phyloP scores from a whole-genome alignment of 495 filamentous ascomycete genomes.

The Hyaloscypha bicolor region DNA sequence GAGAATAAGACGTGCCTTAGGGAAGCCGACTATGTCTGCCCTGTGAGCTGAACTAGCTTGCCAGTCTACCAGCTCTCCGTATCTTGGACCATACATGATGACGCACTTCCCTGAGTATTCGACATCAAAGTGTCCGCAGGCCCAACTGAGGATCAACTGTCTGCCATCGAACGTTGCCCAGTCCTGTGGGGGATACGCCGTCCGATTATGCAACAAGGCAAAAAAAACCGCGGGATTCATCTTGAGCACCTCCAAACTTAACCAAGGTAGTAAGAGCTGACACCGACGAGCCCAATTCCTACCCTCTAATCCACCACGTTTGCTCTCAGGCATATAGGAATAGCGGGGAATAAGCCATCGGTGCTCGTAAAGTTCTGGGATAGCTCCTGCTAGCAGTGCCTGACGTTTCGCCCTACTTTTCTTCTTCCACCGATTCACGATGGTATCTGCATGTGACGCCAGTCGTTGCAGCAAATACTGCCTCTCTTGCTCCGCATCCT shows the following conservation, averaged over 20 bases:
- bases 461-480: no score
- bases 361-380: neutral
- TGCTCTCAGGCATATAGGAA: neutral
- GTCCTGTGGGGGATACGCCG: slow-evolving; percentile 1
- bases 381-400: neutral
- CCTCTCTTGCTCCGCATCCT: no score
- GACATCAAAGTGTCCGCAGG: neutral
- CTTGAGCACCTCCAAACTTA: slow-evolving; percentile 14
- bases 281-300: neutral
- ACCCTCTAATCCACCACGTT: neutral
- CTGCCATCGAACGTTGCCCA: slow-evolving; percentile 5
- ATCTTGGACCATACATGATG: slow-evolving; percentile 11
- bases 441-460: neutral
- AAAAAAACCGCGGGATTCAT: slow-evolving; percentile 11
- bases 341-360: slow-evolving; percentile 4
- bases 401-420: neutral
- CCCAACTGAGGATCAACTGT: neutral
- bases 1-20: slow-evolving; percentile 18
- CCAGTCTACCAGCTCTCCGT: slow-evolving; percentile 1
- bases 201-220: slow-evolving; percentile 15
- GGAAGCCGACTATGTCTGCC: slow-evolving; percentile 14
- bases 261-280: slow-evolving; percentile 13
- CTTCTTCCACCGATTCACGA: slow-evolving; percentile 19
- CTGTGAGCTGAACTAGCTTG: slow-evolving; percentile 6
- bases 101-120: neutral